Base-by-base conservation (phyloP, 2,329 filamentous ascomycete genomes). In the Talaromyces atroroseus region DNA sequence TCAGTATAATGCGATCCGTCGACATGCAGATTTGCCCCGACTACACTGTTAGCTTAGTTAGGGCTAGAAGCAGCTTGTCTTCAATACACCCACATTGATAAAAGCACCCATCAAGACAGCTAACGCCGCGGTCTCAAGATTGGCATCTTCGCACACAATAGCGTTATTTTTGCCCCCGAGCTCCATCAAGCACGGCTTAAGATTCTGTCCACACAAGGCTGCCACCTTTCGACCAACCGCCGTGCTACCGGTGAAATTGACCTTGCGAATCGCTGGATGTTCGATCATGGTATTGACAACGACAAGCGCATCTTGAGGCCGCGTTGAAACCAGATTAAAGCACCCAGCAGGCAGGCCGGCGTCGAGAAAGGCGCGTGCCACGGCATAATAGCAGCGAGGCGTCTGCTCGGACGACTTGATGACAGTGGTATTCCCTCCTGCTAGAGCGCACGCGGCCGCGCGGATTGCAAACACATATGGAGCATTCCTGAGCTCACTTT, bases 341-440 rank as follows among this genome's bases (percentile, higher is more conserved):
- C 69, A 69, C 1, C 76, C 77, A 1, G 66, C 54, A 1, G 76
- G 77, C 2, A 77, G 65, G 0, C 76, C 77, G 1, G 76, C 76
- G 8, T 76, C 68, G 0, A 65, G 65, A 47, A 76, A 73, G 0
- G 73, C 61, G 11, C 67, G 61, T 0, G 63, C 71, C 5, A 78
- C 76, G 2, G 78, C 79, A 74, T 80, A 83, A 64, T 84, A 81
- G 24, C 77, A 82, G 38, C 81, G 79, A 0, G 88, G 88, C 1
- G 82, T 80, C 3, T 82, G 62, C 66, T 92, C 88, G 12, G 84
- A 82, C 0, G 81, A 85, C 60, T 91, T 92, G 59, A 91, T 74
- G 26, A 92, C 78, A 14, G 82, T 82, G 0, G 88, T 89, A 69
- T 91, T 92, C 1, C 88, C 88, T 1, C 82, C 82, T 1, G 80